A percentile compares a stretch with the other conserved stretches of the same genome.
Conservation (phyloP, 148 eudicot species). For the Rhododendron molle region DNA sequence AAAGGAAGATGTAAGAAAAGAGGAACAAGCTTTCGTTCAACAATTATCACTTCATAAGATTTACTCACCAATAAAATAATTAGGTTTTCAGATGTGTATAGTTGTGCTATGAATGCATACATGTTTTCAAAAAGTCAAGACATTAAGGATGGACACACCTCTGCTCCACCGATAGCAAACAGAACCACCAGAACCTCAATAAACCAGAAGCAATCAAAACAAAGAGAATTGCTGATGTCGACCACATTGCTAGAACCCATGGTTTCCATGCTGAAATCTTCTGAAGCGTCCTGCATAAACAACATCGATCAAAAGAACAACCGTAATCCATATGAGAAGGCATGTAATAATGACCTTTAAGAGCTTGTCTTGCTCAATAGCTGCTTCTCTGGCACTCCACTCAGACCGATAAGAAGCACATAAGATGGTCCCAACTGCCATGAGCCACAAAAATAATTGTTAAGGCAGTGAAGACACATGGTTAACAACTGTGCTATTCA, state of each 20-base stretch:
- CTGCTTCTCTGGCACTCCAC: constrained; percentile 88
- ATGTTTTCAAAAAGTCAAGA: background rate
- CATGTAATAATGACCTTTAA: constrained; percentile 49
- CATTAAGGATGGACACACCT: constrained; percentile 44
- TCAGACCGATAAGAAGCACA: constrained; percentile 99
- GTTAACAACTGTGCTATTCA: too few species aligned
- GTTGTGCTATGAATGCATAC: background rate
- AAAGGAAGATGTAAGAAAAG: background rate
- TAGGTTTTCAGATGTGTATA: background rate
- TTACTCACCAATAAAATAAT: background rate
- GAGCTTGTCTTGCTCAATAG: constrained; percentile 77
- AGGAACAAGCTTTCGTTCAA: background rate
- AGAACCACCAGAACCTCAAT: constrained; percentile 89
- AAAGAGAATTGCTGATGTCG: constrained; percentile 73
- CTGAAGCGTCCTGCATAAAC: constrained; percentile 69
- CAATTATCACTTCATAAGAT: background rate
- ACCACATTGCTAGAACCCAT: constrained; percentile 50
- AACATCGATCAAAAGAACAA: background rate
- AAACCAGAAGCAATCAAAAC: constrained; percentile 87
- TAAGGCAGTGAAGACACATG: too few species aligned
- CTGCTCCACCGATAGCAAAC: constrained; percentile 90
- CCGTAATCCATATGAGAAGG: background rate
- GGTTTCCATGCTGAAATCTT: constrained; percentile 41
- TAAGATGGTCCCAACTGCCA: constrained; percentile 93
- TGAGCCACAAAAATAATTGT: constrained; percentile 79